These are phyloP conservation scores for Suillus discolor DNA, from an alignment of 768 basidiomycete species.

Conservation along the genomic window DNA sequence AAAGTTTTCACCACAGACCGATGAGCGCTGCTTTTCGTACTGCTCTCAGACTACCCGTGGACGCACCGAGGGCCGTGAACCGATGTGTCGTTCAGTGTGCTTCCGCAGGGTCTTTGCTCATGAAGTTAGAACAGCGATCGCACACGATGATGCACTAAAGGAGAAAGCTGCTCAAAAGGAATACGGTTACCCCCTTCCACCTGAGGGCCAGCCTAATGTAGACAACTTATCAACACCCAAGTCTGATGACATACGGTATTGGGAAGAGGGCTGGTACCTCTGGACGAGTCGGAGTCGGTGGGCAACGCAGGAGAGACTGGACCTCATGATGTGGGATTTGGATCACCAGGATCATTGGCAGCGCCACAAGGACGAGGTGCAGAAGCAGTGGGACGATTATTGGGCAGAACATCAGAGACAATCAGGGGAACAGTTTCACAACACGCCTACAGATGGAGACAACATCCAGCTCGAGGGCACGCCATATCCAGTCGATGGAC, in stretches of 20 bases:
- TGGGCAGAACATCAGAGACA: constrained; percentile 30
- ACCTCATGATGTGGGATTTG: constrained; percentile 61
- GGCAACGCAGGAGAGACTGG: constrained; percentile 56
- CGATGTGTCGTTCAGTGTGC: constrained; percentile 60
- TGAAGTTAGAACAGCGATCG: constrained; percentile 57
- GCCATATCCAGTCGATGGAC: constrained; percentile 41
- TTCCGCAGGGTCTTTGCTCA: constrained; percentile 68
- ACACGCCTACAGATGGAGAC: constrained; percentile 1
- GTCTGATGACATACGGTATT: constrained; percentile 50
- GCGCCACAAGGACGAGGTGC: constrained; percentile 43
- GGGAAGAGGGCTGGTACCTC: constrained; percentile 78
- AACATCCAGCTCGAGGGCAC: constrained; percentile 41
- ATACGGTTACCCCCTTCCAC: constrained; percentile 62
- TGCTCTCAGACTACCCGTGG: constrained; percentile 60
- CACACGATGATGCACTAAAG: constrained; percentile 34
- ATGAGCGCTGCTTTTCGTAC: constrained; percentile 68
- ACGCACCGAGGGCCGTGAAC: constrained; percentile 50
- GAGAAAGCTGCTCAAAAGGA: constrained; percentile 45
- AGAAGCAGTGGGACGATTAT: constrained; percentile 55
- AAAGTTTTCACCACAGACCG: constrained; percentile 57
- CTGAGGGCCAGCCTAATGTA: constrained; percentile 58
- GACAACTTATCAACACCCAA: constrained; percentile 19
- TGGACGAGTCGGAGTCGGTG: constrained; percentile 61
- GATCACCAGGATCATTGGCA: constrained; percentile 49
- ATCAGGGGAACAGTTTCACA: constrained; percentile 21